A percentile compares a stretch with the other conserved stretches of the same genome.
These are phyloP conservation scores for Aureobasidium sp. DNA, from an alignment of 2,329 filamentous ascomycete genomes.

Conservation along the genomic window DNA sequence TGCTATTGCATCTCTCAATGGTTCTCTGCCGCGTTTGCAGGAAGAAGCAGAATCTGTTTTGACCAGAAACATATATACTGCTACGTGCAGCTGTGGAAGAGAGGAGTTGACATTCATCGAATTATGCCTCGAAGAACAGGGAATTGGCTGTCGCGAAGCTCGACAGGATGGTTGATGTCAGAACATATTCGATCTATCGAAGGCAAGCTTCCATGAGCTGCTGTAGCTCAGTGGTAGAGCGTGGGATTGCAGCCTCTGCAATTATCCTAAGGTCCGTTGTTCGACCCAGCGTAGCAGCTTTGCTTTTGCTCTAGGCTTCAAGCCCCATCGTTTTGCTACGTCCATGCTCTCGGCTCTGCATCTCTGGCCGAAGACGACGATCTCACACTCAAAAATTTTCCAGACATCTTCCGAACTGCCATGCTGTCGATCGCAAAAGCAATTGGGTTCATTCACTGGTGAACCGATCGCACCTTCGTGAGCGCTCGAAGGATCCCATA, in stretches of 20 bases:
- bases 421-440: neutral
- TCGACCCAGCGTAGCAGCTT: conserved; percentile 16
- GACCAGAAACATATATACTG: neutral
- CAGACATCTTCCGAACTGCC: neutral
- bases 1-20: neutral
- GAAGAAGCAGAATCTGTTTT: neutral
- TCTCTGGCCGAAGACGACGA: neutral
- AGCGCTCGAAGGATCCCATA: neutral
- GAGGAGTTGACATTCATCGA: no score
- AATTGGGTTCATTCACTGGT: neutral
- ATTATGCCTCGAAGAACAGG: no score
- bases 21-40: neutral
- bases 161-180: no score
- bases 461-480: neutral
- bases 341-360: neutral
- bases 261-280: conserved; percentile 16
- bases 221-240: conserved; percentile 17
- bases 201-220: neutral
- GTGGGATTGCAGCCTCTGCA: conserved; percentile 16
- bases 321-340: neutral
- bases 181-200: neutral
- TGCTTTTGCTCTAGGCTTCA: neutral
- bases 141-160: no score
- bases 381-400: neutral
- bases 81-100: no score